These are phyloP conservation scores for Hapsidospora chrysogenum DNA, from an alignment of 495 filamentous ascomycete species.

Conservation along the genomic window DNA sequence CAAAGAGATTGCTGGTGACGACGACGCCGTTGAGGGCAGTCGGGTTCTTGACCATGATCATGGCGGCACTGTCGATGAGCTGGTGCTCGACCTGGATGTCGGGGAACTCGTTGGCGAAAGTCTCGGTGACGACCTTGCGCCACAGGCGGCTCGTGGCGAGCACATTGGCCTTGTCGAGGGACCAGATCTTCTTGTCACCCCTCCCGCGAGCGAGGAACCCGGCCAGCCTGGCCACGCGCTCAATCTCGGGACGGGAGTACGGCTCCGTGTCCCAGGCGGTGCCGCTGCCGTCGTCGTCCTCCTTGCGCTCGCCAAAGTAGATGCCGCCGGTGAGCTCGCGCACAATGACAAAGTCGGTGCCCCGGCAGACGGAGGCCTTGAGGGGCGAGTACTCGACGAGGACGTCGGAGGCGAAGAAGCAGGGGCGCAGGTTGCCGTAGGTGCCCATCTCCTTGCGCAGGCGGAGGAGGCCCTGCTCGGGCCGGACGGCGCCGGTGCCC, in stretches of 20 bases:
- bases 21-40: constrained; percentile 81
- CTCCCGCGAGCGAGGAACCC: constrained; percentile 66
- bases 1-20: constrained; percentile 88
- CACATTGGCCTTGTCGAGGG: constrained; percentile 94
- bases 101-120: constrained; percentile 77
- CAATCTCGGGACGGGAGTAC: constrained; percentile 76
- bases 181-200: constrained; percentile 75
- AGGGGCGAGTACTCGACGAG: constrained; percentile 81
- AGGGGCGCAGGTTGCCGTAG: constrained; percentile 95
- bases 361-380: constrained; percentile 70
- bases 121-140: constrained; percentile 72
- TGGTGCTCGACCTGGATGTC: constrained; percentile 74
- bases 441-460: constrained; percentile 89
- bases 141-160: constrained; percentile 80
- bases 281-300: constrained; percentile 68
- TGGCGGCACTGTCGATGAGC: constrained; percentile 87
- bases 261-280: constrained; percentile 78
- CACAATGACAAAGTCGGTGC: constrained; percentile 86
- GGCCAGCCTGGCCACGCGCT: constrained; percentile 73
- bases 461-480: constrained; percentile 84
- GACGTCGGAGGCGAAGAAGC: constrained; percentile 84
- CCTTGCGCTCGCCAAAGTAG: constrained; percentile 89
- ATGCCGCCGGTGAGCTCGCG: constrained; percentile 91
- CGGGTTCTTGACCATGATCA: constrained; percentile 96
- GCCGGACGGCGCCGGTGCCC: constrained; percentile 77